Evolutionary conservation across 306 rosid species (phyloP).

Genomic region (Acacia melanoxylon): DNA sequence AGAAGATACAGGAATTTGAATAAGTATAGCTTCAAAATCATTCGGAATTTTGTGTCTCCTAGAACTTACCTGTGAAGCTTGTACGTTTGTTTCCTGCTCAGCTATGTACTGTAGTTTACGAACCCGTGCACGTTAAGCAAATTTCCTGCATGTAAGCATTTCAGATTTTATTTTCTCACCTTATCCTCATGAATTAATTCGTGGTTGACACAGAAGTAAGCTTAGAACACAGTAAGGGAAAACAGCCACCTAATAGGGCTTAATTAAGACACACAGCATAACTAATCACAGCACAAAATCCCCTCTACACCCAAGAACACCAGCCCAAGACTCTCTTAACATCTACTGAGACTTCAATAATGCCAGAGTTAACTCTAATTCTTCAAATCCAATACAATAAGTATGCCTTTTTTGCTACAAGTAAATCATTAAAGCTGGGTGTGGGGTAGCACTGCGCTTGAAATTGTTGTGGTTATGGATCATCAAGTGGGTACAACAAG

Average conservation of each 20-base stretch:
- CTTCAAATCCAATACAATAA: neutral
- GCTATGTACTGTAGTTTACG: conserved; percentile 98
- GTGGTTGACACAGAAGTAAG: neutral
- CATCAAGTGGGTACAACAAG: too few relatives aligned
- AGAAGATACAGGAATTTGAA: conserved; percentile 15
- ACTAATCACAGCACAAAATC: neutral
- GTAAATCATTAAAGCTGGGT: neutral
- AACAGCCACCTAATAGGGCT: neutral
- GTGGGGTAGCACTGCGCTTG: too few relatives aligned
- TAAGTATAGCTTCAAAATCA: conserved; percentile 22
- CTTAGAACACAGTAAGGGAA: neutral
- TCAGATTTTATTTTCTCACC: conserved; percentile 18
- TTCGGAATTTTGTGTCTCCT: neutral
- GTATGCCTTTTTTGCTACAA: conserved; percentile 5
- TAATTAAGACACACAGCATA: neutral
- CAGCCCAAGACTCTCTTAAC: neutral
- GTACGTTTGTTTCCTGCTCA: conserved; percentile 96
- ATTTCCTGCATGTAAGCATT: conserved; percentile 70
- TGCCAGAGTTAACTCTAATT: conserved; percentile 16
- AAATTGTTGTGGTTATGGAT: too few relatives aligned
- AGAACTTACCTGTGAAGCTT: conserved; percentile 82
- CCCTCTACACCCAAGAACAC: neutral
- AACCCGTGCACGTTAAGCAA: conserved; percentile 97
- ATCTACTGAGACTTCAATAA: conserved; percentile 12
- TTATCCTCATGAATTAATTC: conserved; percentile 9